phyloP scores from a whole-genome alignment of 163 green algal species.

The Chlorella variabilis region DNA sequence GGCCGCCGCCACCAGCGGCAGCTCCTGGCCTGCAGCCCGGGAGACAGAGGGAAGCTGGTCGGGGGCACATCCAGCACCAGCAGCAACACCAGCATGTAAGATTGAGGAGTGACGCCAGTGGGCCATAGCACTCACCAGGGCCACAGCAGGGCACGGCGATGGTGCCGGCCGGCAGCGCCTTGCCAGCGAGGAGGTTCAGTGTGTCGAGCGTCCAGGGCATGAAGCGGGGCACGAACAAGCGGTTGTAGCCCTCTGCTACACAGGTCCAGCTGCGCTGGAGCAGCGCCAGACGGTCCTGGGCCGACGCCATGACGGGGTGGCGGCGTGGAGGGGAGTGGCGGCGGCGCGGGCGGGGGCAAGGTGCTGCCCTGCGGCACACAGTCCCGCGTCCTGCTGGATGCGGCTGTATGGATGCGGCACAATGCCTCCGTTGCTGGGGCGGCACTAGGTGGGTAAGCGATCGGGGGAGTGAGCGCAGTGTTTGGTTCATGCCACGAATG shows the following conservation, averaged over 20 bases:
- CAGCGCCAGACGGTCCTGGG: constrained; percentile 4
- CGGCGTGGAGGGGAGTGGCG: no score
- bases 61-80: no score
- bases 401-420: no score
- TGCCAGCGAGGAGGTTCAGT: not conserved
- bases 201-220: not conserved
- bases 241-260: constrained; percentile 11
- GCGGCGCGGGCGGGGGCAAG: no score
- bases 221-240: not conserved
- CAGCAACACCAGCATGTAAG: no score
- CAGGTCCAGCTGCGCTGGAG: constrained; percentile 14
- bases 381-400: no score
- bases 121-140: constrained; percentile 3
- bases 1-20: constrained; percentile 18
- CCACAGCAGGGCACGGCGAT: constrained; percentile 23
- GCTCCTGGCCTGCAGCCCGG: constrained; percentile 30
- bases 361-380: no score
- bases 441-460: no score
- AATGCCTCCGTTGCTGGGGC: no score
- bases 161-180: not conserved
- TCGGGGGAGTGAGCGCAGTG: no score
- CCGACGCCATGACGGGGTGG: constrained; percentile 7
- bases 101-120: not conserved
- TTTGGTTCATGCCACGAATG: no score
- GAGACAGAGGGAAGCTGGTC: no score